Percentiles rank a stretch among this genome's conserved stretches.
Conservation (phyloP, 129 eudicot species). For the Flaveria robusta region DNA sequence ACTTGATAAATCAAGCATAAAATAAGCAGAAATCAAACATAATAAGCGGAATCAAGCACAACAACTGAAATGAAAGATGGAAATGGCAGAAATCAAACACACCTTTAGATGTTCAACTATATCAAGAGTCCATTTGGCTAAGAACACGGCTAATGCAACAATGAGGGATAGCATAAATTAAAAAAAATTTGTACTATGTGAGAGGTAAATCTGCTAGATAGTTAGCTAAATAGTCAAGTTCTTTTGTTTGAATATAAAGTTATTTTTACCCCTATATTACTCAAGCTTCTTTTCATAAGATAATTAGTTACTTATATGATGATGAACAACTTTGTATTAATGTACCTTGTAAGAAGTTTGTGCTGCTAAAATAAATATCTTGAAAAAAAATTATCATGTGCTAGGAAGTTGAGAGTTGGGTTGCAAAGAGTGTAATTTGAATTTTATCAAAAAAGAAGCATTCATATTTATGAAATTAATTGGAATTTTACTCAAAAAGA, state of each 20-base stretch:
- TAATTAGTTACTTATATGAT: not conserved
- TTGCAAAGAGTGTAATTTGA: too few relatives aligned
- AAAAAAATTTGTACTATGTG: slow-evolving; percentile 65
- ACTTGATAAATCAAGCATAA: too few relatives aligned
- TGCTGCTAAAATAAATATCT: slow-evolving; percentile 88
- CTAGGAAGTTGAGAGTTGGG: slow-evolving; percentile 6
- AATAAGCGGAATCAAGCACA: too few relatives aligned
- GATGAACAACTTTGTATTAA: slow-evolving; percentile 17
- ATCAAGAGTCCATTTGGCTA: slow-evolving; percentile 94
- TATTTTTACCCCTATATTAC: not conserved
- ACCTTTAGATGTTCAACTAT: slow-evolving; percentile 88
- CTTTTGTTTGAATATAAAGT: slow-evolving; percentile 44
- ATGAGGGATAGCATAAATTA: slow-evolving; percentile 77
- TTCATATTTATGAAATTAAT: too few relatives aligned
- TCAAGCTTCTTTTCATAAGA: not conserved
- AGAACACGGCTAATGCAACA: slow-evolving; percentile 87
- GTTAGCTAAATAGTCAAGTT: slow-evolving; percentile 72
- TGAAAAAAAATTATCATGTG: not conserved
- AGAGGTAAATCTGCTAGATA: slow-evolving; percentile 88
- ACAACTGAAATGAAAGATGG: too few relatives aligned
- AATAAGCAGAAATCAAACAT: too few relatives aligned
- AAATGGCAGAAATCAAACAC: too few relatives aligned
- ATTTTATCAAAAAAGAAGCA: too few relatives aligned
- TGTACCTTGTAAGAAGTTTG: slow-evolving; percentile 72
- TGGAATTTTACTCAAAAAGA: too few relatives aligned